These are phyloP conservation scores for Apiotrichum brassicae DNA, from an alignment of 1,284 basidiomycete genomes.

Conservation along the genomic window DNA sequence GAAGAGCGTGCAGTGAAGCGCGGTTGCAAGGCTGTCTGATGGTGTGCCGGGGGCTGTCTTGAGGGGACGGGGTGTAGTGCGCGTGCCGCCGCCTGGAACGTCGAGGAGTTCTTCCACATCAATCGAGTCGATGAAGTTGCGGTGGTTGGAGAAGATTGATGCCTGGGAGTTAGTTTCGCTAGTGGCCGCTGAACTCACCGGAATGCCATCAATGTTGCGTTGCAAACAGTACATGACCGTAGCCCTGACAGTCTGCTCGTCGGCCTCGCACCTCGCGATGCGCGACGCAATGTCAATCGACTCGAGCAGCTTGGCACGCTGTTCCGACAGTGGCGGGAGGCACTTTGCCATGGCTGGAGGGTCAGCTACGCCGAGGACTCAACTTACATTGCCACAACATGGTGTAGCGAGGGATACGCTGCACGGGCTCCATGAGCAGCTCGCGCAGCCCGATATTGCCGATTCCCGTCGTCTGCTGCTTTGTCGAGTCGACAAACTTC, in stretches of 20 bases:
- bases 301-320: conserved; percentile 74
- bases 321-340: conserved; percentile 68
- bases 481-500: conserved; percentile 78
- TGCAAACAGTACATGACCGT: conserved; percentile 82
- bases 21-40: conserved; percentile 4
- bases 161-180: conserved; percentile 47
- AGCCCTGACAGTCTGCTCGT: conserved; percentile 82
- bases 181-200: conserved; percentile 46
- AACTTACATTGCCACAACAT: conserved; percentile 68
- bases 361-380: not conserved
- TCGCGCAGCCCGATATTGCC: conserved; percentile 85
- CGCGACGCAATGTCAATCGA: conserved; percentile 80
- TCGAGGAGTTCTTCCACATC: conserved; percentile 79
- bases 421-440: conserved; percentile 98
- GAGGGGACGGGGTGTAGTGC: not conserved
- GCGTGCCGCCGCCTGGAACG: conserved; percentile 48
- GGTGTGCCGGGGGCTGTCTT: not conserved
- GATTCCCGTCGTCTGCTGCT: conserved; percentile 75
- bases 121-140: conserved; percentile 85
- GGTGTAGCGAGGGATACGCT: conserved; percentile 93
- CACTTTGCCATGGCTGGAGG: conserved; percentile 74
- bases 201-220: conserved; percentile 83
- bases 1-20: conserved; percentile 80
- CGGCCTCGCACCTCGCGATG: conserved; percentile 87
- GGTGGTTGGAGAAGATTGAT: conserved; percentile 72